Base-by-base conservation (phyloP, 2,329 filamentous ascomycete species). In the Monosporascus ibericus region DNA sequence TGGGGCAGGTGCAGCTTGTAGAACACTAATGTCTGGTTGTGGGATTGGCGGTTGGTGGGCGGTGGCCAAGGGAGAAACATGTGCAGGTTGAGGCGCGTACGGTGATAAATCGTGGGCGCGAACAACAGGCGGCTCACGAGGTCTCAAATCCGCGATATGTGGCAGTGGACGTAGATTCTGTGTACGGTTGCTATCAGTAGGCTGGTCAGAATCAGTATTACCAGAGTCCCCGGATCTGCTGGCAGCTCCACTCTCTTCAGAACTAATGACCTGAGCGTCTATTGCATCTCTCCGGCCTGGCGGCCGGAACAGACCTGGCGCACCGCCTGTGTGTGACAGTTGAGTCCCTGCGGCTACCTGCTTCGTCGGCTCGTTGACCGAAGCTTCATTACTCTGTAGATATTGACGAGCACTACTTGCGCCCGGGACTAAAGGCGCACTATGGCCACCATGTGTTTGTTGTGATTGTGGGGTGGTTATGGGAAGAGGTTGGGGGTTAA, bases 21-120 rank as follows among this genome's bases (percentile, higher is more conserved):
- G 67, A 44, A 65, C 60, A 53, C 57, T 62, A 15, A 65, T 48
- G 27, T 71, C 68, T 9, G 65, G 62, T 14, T 64, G 60, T 18
- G 57, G 58, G 39, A 68, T 57, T 47, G 65, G 65, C 25, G 66
- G 63, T 20, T 66, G 66, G 36, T 70, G 70, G 49, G 74, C 68
- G 65, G 73, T 70, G 60, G 79, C 73, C 71, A 86, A 65, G 57
- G 79, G 74, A 67, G 87, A 77, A 57, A 82, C 83, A 64, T 88
- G 86, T 48, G 85, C 84, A 50, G 89, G 87, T 63, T 89, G 88
- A 25, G 89, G 88, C 49, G 88, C 88, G 64, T 86, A 72, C 42
- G 86, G 87, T 37, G 84, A 85, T 48, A 85, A 81, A 62, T 92
- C 85, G 65, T 91, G 86, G 60, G 84, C 85, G 64, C 84, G 83